These are phyloP conservation scores for Candida ficus DNA, from an alignment of 805 yeast genomes.

Conservation along the genomic window DNA sequence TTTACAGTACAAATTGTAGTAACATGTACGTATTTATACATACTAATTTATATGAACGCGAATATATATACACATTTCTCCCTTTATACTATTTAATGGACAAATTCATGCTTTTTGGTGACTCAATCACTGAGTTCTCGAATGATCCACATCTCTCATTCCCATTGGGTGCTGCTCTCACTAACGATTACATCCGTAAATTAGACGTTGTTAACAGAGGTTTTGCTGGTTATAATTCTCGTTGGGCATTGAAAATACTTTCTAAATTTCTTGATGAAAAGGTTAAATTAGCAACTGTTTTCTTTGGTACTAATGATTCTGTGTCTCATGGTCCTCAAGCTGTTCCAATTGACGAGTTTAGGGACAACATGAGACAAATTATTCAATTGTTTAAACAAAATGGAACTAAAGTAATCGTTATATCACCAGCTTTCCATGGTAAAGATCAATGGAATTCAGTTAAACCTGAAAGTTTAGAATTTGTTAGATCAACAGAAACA, in stretches of 20 bases:
- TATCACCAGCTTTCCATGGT: slow-evolving; percentile 62
- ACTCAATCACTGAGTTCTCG: slow-evolving; percentile 60
- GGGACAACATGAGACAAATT: slow-evolving; percentile 41
- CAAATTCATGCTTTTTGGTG: slow-evolving; percentile 62
- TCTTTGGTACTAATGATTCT: slow-evolving; percentile 82
- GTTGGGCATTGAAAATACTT: slow-evolving; percentile 48
- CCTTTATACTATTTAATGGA: slow-evolving; percentile 14
- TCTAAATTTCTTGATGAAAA: slow-evolving; percentile 45
- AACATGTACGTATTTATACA: too few relatives aligned
- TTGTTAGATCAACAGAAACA: slow-evolving; percentile 39
- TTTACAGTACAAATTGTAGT: too few relatives aligned
- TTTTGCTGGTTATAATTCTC: slow-evolving; percentile 67
- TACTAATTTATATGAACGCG: too few relatives aligned
- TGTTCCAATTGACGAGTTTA: slow-evolving; percentile 48
- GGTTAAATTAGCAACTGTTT: slow-evolving; percentile 46
- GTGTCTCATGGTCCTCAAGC: slow-evolving; percentile 38
- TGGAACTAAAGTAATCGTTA: slow-evolving; percentile 47
- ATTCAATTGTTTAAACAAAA: slow-evolving; percentile 34
- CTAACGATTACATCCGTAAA: slow-evolving; percentile 48
- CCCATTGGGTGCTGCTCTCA: slow-evolving; percentile 46
- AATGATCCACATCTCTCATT: slow-evolving; percentile 36
- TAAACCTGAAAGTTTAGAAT: slow-evolving; percentile 28
- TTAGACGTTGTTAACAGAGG: slow-evolving; percentile 74
- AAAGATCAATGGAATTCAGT: slow-evolving; percentile 33
- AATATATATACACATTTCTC: too few relatives aligned